Evolutionary conservation across 768 basidiomycete genomes (phyloP).

Genomic region (Fomitopsis serialis): DNA sequence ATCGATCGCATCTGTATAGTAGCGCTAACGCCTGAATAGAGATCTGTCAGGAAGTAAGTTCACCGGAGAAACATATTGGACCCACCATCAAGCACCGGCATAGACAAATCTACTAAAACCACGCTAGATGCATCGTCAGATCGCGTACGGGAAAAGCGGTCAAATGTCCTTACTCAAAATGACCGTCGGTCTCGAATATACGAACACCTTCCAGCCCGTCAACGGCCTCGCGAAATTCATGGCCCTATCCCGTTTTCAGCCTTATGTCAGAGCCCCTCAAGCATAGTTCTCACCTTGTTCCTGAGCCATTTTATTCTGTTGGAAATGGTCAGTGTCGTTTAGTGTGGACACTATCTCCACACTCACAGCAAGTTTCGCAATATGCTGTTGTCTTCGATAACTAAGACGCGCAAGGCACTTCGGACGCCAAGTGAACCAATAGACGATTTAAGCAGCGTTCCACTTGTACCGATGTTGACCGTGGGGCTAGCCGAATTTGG

Average conservation of each 20-base stretch:
- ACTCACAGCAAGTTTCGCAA: conserved; percentile 78
- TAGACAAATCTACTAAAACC: conserved; percentile 84
- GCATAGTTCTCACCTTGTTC: conserved; percentile 36
- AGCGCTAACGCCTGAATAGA: conserved; percentile 66
- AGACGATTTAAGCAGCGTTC: conserved; percentile 66
- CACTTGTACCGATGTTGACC: conserved; percentile 51
- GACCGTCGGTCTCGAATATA: conserved; percentile 62
- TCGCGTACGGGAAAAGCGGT: conserved; percentile 3
- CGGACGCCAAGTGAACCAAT: conserved; percentile 43
- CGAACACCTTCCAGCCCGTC: conserved; percentile 85
- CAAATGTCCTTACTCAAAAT: conserved; percentile 77
- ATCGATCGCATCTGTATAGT: conserved; percentile 77
- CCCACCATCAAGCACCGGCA: conserved; percentile 89
- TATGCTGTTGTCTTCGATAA: conserved; percentile 89
- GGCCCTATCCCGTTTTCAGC: conserved; percentile 41
- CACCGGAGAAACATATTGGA: not conserved
- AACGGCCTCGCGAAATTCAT: conserved; percentile 70
- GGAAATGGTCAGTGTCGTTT: too few species aligned
- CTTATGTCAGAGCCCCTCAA: not conserved
- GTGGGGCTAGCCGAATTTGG: conserved; percentile 31
- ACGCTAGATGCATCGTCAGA: conserved; percentile 42
- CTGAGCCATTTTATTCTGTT: conserved; percentile 59
- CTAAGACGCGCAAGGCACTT: conserved; percentile 60
- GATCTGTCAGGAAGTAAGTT: not conserved
- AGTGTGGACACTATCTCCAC: not conserved